Base-by-base conservation (phyloP, 225 moss, liverwort and hornwort species). In the Pseudisothecium myosuroides region DNA sequence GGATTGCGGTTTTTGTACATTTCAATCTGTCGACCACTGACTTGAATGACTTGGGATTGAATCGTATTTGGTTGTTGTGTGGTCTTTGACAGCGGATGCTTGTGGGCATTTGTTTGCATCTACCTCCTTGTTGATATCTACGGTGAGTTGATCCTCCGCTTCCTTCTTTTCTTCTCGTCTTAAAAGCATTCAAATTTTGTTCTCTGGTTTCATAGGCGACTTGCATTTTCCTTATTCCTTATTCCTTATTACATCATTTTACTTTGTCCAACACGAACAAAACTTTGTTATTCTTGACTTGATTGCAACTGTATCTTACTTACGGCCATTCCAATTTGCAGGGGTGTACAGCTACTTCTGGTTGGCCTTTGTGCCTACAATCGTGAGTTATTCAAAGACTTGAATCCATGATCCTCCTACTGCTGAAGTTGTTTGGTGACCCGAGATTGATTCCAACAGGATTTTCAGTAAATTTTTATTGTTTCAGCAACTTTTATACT, bases 341-440 rank as follows among this genome's bases (percentile, higher is more conserved):
- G 98, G 96, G 10, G 97, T 97, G 98, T 96, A 95, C 77, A 94
- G 90, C 58, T 98, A 97, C 89, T 97, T 98, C 81, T 98, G 98
- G 98, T 95, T 98, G 92, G 96, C 98, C 58, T 98, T 98, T 73
- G 32, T 97, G 82, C 98, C 98, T 62, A 79, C 93, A 66, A 36
- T 95, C 54, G 98, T 98, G 92, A 94, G 96, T 90, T 20, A 4
- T 76, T 89, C 81, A 8, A 68, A 79, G 13, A 45, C 82, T 67
- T 88, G n/a, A n/a, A n/a, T 5, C 34, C n/a, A n/a, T n/a, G n/a
- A n/a, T n/a, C n/a, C n/a, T n/a, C n/a, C n/a, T n/a, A n/a, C n/a
- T n/a, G n/a, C n/a, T n/a, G n/a, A n/a, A n/a, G 32, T 63, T 13
- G 9, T 66, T 79, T 56, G 28, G 19, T 56, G 18, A 90, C 41